phyloP scores from a whole-genome alignment of 2,329 filamentous ascomycete species.

The Ciborinia camelliae region DNA sequence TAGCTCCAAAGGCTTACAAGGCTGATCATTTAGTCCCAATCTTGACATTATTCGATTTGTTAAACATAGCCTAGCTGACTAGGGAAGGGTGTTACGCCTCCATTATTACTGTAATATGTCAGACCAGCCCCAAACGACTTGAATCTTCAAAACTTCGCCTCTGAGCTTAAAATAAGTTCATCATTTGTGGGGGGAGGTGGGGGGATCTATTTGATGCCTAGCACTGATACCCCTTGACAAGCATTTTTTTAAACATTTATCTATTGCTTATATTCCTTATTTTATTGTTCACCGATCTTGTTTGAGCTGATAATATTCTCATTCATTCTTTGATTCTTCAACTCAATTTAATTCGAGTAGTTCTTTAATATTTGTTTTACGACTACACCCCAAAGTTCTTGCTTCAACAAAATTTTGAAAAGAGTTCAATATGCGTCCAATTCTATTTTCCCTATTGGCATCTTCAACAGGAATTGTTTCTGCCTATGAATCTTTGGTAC shows the following conservation, averaged over 20 bases:
- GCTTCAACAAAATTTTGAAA: neutral
- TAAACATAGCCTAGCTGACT: neutral
- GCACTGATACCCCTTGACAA: neutral
- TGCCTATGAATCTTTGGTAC: conserved; percentile 16
- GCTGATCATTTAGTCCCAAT: neutral
- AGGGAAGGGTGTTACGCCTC: conserved; percentile 6
- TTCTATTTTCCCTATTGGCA: conserved; percentile 18
- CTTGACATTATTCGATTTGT: conserved; percentile 6
- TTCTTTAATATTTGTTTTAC: neutral
- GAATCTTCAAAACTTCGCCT: neutral
- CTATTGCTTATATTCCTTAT: neutral
- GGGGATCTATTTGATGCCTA: neutral
- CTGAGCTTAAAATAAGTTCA: conserved; percentile 3
- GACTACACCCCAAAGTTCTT: neutral
- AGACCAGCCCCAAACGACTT: neutral
- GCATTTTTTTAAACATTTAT: neutral
- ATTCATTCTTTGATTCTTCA: neutral
- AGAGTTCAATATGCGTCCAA: conserved; percentile 27
- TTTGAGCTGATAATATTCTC: neutral
- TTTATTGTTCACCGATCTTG: neutral
- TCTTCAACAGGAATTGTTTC: conserved; percentile 24
- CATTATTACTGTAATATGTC: neutral
- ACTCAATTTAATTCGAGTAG: neutral
- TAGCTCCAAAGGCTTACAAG: neutral
- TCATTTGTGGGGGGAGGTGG: neutral